phyloP scores from a whole-genome alignment of 2,329 filamentous ascomycete genomes.

The Thelonectria rubi region DNA sequence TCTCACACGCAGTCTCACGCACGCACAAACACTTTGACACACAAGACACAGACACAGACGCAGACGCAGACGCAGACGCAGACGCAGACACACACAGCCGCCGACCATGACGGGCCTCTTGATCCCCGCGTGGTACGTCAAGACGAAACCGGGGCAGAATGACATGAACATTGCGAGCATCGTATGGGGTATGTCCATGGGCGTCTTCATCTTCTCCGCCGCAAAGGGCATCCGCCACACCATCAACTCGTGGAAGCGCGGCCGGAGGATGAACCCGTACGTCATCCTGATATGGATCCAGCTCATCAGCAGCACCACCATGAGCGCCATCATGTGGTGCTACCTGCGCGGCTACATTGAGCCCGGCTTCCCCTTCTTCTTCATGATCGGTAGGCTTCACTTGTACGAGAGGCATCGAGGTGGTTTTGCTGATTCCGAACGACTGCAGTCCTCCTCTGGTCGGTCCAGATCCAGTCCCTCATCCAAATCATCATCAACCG shows the following conservation, averaged over 20 bases:
- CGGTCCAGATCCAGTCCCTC: conserved; percentile 58
- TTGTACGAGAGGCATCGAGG: not conserved
- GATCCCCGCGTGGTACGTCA: conserved; percentile 27
- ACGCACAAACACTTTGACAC: no score
- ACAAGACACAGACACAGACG: no score
- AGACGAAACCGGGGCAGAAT: conserved; percentile 27
- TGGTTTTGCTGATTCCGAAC: not conserved
- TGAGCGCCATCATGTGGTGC: conserved; percentile 42
- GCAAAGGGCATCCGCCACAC: conserved; percentile 37
- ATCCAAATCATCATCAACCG: conserved; percentile 67
- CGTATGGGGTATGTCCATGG: conserved; percentile 41
- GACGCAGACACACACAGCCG: no score
- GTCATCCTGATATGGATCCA: conserved; percentile 39
- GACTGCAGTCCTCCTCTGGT: conserved; percentile 46
- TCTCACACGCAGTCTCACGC: no score
- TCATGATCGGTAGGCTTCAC: conserved; percentile 31
- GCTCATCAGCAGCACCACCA: conserved; percentile 37
- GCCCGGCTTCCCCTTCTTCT: conserved; percentile 40
- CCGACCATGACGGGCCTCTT: conserved; percentile 32
- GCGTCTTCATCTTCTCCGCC: conserved; percentile 39
- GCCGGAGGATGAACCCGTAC: conserved; percentile 34
- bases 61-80: no score
- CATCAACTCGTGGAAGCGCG: conserved; percentile 37
- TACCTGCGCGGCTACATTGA: conserved; percentile 38
- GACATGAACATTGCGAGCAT: conserved; percentile 44